phyloP scores from a whole-genome alignment of 2,329 filamentous ascomycete genomes.

The Ophiostoma triangulosporum region DNA sequence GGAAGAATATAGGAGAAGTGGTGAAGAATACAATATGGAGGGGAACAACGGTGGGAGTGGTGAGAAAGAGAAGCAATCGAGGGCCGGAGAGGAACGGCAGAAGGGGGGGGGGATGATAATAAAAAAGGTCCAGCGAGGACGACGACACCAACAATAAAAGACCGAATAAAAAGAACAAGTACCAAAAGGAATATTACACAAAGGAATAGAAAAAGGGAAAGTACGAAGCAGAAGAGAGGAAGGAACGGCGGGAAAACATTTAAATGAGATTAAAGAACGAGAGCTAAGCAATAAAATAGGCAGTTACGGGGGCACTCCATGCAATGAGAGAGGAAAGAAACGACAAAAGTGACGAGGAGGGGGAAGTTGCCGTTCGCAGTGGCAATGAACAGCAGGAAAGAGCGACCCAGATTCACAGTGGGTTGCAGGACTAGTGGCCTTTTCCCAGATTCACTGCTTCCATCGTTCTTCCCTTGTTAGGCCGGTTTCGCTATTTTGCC shows the following conservation, averaged over 20 bases:
- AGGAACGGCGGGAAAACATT: not conserved
- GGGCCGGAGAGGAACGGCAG: constrained; percentile 1
- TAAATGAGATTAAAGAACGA: not conserved
- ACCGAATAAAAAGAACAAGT: not conserved
- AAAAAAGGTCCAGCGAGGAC: not conserved
- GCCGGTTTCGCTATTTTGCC: not conserved
- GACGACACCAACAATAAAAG: not conserved
- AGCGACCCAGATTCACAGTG: not conserved
- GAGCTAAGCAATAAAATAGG: not conserved
- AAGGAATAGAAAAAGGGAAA: not conserved
- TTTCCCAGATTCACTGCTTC: constrained; percentile 4
- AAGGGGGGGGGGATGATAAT: constrained; percentile 1
- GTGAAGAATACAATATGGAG: not conserved
- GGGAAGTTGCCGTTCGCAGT: not conserved
- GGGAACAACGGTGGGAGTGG: not conserved
- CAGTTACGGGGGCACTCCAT: not conserved
- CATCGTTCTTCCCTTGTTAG: not conserved
- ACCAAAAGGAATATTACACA: not conserved
- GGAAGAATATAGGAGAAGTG: too few relatives aligned
- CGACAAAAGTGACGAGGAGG: not conserved
- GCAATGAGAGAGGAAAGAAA: not conserved
- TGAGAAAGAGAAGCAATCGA: not conserved
- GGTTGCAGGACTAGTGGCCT: not conserved
- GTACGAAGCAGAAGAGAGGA: not conserved
- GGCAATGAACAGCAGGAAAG: not conserved